These are phyloP conservation scores for Geotrichum klebahnii DNA, from an alignment of 1,139 yeast species.

Conservation along the genomic window DNA sequence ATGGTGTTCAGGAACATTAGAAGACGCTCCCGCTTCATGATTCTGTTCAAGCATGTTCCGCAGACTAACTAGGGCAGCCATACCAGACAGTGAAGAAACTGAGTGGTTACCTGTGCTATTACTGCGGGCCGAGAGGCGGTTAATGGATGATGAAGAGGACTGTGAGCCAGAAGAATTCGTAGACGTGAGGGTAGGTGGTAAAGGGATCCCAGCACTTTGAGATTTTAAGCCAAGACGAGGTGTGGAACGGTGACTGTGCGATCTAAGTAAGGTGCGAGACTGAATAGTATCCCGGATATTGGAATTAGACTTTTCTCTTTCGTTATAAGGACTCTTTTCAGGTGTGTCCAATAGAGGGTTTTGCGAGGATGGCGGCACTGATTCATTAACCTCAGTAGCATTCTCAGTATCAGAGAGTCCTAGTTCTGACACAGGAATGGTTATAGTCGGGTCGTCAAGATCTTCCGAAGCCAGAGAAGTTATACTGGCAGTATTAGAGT, in stretches of 20 bases:
- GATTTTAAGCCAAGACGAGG: background rate
- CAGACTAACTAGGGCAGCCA: conserved; percentile 4
- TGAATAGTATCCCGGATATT: background rate
- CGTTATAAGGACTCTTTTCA: background rate
- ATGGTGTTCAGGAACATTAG: too few relatives aligned
- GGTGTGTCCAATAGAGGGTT: too few relatives aligned
- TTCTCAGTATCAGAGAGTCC: too few relatives aligned
- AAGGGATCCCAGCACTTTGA: background rate
- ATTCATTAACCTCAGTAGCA: too few relatives aligned
- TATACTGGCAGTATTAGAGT: conserved; percentile 14
- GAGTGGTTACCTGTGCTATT: conserved; percentile 11
- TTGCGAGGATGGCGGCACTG: too few relatives aligned
- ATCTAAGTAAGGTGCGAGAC: background rate
- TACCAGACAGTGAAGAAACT: background rate
- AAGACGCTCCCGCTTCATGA: background rate
- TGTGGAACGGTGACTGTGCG: conserved; percentile 4
- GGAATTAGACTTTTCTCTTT: background rate
- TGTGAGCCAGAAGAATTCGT: conserved; percentile 7
- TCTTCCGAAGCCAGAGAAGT: background rate
- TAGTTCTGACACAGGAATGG: background rate
- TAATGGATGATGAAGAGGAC: conserved; percentile 13
- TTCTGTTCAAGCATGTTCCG: conserved; percentile 12
- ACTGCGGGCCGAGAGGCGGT: conserved; percentile 13
- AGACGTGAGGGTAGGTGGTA: conserved; percentile 6
- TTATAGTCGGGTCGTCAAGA: conserved; percentile 11